Evolutionary conservation across 345 rosid species (phyloP).

Genomic region (Rubroshorea leprosula): DNA sequence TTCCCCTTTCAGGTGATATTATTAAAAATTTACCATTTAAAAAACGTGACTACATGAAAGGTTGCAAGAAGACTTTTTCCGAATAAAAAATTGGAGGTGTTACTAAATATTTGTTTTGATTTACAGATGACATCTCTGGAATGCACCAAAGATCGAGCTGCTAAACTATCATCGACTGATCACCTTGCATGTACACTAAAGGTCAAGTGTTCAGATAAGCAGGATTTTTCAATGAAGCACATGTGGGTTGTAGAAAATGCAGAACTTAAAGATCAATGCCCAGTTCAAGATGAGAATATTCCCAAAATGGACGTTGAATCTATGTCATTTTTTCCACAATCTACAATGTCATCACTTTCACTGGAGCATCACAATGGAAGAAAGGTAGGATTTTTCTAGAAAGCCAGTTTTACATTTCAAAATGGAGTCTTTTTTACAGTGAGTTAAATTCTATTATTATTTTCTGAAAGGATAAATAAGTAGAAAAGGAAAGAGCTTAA

Average conservation of each 20-base stretch:
- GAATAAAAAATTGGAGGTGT: too few species aligned
- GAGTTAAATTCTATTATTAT: background rate
- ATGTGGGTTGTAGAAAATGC: constrained; percentile 19
- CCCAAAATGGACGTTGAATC: constrained; percentile 18
- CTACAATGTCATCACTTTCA: constrained; percentile 23
- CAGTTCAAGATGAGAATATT: constrained; percentile 25
- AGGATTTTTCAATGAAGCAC: constrained; percentile 27
- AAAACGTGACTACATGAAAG: background rate
- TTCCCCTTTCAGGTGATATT: constrained; percentile 2
- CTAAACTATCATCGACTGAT: constrained; percentile 22
- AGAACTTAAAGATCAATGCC: constrained; percentile 39
- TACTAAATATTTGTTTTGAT: too few species aligned
- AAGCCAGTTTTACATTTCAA: background rate
- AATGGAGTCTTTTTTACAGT: background rate
- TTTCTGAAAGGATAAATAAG: background rate
- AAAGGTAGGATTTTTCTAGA: constrained; percentile 29
- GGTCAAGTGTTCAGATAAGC: constrained; percentile 31
- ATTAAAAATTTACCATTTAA: background rate
- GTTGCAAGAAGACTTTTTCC: constrained; percentile 2
- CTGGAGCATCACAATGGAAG: constrained; percentile 14
- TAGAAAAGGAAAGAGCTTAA: background rate
- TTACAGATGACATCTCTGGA: constrained; percentile 36
- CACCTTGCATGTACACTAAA: constrained; percentile 37
- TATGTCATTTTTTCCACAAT: constrained; percentile 13
- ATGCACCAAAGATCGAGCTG: constrained; percentile 31